Evolutionary conservation across 2,329 filamentous ascomycete species (phyloP).

Genomic region (Ustilaginoidea virens): DNA sequence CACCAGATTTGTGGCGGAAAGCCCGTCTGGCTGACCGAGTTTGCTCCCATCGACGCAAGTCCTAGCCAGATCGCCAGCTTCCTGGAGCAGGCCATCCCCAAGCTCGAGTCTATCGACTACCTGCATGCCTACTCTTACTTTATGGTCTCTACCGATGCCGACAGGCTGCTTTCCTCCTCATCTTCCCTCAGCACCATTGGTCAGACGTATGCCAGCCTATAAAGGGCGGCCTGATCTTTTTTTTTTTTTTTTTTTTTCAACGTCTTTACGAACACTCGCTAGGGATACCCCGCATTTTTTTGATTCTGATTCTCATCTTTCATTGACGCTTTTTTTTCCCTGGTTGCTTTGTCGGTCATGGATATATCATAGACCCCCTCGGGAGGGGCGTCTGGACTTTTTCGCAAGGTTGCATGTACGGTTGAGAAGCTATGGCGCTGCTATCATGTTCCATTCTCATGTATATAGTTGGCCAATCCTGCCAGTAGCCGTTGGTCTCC

Average conservation of each 20-base stretch:
- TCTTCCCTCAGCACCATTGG: slow-evolving; percentile 29
- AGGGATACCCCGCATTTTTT: slow-evolving; percentile 11
- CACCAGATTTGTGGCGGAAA: slow-evolving; percentile 28
- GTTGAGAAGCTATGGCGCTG: slow-evolving; percentile 1
- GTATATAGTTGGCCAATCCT: slow-evolving; percentile 15
- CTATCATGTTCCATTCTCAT: slow-evolving; percentile 10
- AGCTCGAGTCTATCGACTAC: slow-evolving; percentile 33
- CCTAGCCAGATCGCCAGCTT: slow-evolving; percentile 29
- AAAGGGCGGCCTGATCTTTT: neutral
- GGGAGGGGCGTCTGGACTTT: too few species aligned
- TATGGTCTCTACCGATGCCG: slow-evolving; percentile 24
- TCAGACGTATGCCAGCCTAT: slow-evolving; percentile 29
- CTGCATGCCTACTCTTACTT: slow-evolving; percentile 44
- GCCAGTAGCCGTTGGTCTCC: too few species aligned
- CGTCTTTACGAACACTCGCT: slow-evolving; percentile 24
- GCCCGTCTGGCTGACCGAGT: slow-evolving; percentile 51
- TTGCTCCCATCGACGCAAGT: slow-evolving; percentile 31
- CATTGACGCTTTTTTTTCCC: too few species aligned
- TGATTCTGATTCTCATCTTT: neutral
- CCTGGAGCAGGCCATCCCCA: slow-evolving; percentile 30
- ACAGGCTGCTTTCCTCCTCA: slow-evolving; percentile 24
- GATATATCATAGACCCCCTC: neutral
- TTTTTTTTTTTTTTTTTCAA: slow-evolving; percentile 10
- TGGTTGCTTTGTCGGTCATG: neutral
- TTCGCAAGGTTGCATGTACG: too few species aligned